Percentiles rank a stretch among this genome's conserved stretches.
Evolutionary conservation across 371 early-diverging fungal genomes (phyloP).

Genomic region (Mortierella polycephala): DNA sequence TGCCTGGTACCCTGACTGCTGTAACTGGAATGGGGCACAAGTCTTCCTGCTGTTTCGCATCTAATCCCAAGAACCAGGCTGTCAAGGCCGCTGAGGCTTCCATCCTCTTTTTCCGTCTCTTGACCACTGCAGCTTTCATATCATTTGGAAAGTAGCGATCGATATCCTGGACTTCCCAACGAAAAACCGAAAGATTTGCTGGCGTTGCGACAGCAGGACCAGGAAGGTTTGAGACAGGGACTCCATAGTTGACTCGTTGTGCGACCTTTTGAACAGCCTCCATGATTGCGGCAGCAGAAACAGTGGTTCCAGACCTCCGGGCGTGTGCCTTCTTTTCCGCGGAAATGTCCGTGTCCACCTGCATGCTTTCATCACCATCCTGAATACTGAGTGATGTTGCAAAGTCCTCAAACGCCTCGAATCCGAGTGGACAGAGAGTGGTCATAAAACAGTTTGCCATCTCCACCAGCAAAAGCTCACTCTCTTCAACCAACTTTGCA

Average conservation of each 20-base stretch:
- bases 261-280: conserved; percentile 46
- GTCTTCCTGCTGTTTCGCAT: conserved; percentile 37
- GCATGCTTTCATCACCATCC: conserved; percentile 13
- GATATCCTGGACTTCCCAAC: conserved; percentile 70
- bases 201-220: conserved; percentile 19
- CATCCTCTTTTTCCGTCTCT: conserved; percentile 40
- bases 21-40: conserved; percentile 27
- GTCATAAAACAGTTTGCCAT: conserved; percentile 18
- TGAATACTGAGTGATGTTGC: background rate
- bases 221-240: conserved; percentile 37
- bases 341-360: conserved; percentile 10
- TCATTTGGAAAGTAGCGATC: conserved; percentile 40
- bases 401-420: conserved; percentile 31
- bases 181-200: conserved; percentile 56
- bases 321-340: background rate
- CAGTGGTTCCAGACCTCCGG: conserved; percentile 16
- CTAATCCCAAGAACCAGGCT: conserved; percentile 49
- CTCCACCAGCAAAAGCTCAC: conserved; percentile 32
- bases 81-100: conserved; percentile 52
- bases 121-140: conserved; percentile 37
- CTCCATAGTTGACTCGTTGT: conserved; percentile 48
- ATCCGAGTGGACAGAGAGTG: conserved; percentile 42
- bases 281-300: conserved; percentile 33
- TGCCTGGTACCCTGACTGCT: conserved; percentile 2
- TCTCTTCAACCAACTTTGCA: conserved; percentile 49